Evolutionary conservation across 108 stramenopile species (phyloP).

Genomic region (Skeletonema marinoi): DNA sequence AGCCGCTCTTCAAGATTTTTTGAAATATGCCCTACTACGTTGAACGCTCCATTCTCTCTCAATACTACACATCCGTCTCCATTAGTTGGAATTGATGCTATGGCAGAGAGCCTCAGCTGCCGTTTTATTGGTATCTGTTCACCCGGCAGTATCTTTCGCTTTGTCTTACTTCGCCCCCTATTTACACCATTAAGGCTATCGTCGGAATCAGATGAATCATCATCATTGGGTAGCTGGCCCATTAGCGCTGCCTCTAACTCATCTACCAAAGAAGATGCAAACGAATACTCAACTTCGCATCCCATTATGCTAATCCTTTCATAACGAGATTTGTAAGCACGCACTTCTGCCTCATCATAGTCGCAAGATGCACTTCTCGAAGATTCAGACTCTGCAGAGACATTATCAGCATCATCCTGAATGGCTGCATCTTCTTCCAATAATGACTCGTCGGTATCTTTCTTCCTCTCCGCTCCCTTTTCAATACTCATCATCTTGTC

Average conservation of each 20-base stretch:
- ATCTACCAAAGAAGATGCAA: constrained; percentile 22
- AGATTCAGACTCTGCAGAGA: not conserved
- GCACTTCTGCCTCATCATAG: constrained; percentile 14
- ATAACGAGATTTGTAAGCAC: constrained; percentile 1
- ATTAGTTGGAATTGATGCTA: constrained; percentile 75
- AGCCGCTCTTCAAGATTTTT: constrained; percentile 60
- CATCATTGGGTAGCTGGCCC: constrained; percentile 1
- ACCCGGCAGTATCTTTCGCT: not conserved
- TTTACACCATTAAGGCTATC: not conserved
- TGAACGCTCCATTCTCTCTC: constrained; percentile 76
- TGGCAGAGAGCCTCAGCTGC: constrained; percentile 53
- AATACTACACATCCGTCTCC: constrained; percentile 72
- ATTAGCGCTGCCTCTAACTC: constrained; percentile 33
- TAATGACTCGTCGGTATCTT: constrained; percentile 5
- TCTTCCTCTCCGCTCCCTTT: constrained; percentile 6
- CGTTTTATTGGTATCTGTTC: constrained; percentile 29
- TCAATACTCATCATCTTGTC: constrained; percentile 50
- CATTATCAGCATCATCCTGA: not conserved
- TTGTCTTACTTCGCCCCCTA: constrained; percentile 18
- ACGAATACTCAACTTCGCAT: constrained; percentile 44
- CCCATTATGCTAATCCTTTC: constrained; percentile 4
- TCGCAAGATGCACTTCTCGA: not conserved
- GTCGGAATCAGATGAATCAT: constrained; percentile 10
- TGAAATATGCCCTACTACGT: constrained; percentile 70
- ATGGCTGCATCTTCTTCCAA: not conserved